phyloP scores from a whole-genome alignment of 805 yeast genomes.

The Suhomyces canberraensis region DNA sequence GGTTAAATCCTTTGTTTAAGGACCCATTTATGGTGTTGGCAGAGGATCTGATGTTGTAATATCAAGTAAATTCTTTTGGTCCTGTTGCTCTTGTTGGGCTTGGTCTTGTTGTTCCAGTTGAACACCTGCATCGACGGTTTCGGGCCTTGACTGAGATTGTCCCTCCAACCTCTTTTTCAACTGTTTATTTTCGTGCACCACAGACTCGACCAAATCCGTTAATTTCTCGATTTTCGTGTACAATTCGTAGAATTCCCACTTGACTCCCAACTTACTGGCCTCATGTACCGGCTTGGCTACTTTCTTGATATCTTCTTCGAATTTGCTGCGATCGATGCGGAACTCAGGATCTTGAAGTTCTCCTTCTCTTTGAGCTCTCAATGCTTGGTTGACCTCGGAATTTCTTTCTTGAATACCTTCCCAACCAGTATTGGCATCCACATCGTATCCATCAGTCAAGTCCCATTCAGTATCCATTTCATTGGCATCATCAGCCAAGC shows the following conservation, averaged over 20 bases:
- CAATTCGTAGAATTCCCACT: slow-evolving; percentile 61
- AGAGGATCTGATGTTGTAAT: too few relatives aligned
- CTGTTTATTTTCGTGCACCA: slow-evolving; percentile 33
- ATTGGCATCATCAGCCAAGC: slow-evolving; percentile 73
- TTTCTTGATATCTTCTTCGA: slow-evolving; percentile 48
- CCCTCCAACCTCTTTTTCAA: slow-evolving; percentile 22
- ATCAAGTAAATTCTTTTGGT: too few relatives aligned
- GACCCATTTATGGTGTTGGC: too few relatives aligned
- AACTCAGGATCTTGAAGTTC: slow-evolving; percentile 71
- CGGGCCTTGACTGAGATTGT: too few relatives aligned
- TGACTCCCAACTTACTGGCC: slow-evolving; percentile 53
- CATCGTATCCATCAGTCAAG: slow-evolving; percentile 66
- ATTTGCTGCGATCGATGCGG: slow-evolving; percentile 44
- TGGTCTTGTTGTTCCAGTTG: too few relatives aligned
- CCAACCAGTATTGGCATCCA: slow-evolving; percentile 30
- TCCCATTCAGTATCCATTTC: slow-evolving; percentile 81
- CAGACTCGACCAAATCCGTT: slow-evolving; percentile 35
- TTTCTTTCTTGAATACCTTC: slow-evolving; percentile 38
- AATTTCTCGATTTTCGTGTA: slow-evolving; percentile 50
- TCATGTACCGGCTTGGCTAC: slow-evolving; percentile 58
- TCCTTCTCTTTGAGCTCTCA: slow-evolving; percentile 56
- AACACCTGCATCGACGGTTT: too few relatives aligned
- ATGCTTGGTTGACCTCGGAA: slow-evolving; percentile 34
- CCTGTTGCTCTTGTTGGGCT: too few relatives aligned
- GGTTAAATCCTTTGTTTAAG: too few relatives aligned